These are phyloP conservation scores for Cercophora newfieldiana DNA, from an alignment of 495 filamentous ascomycete genomes.

Conservation along the genomic window DNA sequence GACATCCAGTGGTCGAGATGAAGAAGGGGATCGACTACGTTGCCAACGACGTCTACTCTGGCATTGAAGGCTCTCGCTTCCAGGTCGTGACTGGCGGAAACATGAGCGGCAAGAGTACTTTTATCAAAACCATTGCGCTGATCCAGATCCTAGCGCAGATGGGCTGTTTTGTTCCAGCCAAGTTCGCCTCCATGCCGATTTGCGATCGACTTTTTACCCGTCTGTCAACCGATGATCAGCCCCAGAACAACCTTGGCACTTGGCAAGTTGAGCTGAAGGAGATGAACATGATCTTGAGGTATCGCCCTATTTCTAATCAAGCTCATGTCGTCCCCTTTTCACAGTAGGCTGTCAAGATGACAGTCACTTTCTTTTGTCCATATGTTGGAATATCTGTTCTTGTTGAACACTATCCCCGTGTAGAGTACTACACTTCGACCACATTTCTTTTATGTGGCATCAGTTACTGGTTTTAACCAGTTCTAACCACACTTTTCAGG, in stretches of 20 bases:
- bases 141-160: conserved; percentile 91
- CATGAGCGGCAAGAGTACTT: conserved; percentile 98
- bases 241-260: conserved; percentile 88
- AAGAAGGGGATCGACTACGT: conserved; percentile 64
- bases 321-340: too few species aligned
- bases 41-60: conserved; percentile 82
- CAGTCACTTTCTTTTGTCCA: too few species aligned
- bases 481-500: conserved; percentile 29
- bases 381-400: too few species aligned
- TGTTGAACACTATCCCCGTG: too few species aligned
- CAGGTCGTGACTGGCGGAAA: conserved; percentile 96
- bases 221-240: conserved; percentile 81
- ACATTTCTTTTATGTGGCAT: conserved; percentile 29
- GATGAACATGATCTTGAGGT: conserved; percentile 83
- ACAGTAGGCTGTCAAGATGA: too few species aligned
- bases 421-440: too few species aligned
- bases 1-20: conserved; percentile 74
- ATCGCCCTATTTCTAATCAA: conserved; percentile 8
- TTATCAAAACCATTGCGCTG: conserved; percentile 83
- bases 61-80: conserved; percentile 72
- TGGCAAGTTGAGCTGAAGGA: conserved; percentile 96
- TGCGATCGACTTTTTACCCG: conserved; percentile 83
- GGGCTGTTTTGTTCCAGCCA: conserved; percentile 86
- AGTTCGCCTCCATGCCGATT: conserved; percentile 79
- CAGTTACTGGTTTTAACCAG: conserved; percentile 41